A percentile compares a stretch with the other conserved stretches of the same genome.
Evolutionary conservation across 2,329 filamentous ascomycete genomes (phyloP).

Genomic region (Aspergillus thermomutatus): DNA sequence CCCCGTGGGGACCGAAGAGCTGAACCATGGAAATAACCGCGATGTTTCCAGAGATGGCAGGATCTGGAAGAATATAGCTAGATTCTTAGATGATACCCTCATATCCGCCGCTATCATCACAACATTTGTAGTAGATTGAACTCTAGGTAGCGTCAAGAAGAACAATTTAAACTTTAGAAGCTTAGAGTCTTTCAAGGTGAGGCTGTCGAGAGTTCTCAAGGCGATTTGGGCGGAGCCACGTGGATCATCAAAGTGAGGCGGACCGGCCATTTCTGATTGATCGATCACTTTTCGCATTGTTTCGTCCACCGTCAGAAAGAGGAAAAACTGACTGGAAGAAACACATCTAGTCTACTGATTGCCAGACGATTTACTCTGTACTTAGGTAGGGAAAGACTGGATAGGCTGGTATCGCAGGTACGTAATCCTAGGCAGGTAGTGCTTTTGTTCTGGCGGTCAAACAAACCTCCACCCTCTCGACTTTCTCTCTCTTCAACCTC

Average conservation of each 20-base stretch:
- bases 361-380: background rate
- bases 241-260: conserved; percentile 29
- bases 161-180: background rate
- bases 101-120: background rate
- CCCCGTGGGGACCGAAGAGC: background rate
- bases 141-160: too few relatives aligned
- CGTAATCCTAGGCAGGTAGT: conserved; percentile 4
- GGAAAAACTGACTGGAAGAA: background rate
- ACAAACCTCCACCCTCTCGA: background rate
- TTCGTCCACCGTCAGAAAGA: background rate
- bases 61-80: background rate
- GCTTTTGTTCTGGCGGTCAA: conserved; percentile 14
- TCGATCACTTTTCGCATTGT: background rate
- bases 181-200: background rate
- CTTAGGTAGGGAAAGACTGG: background rate
- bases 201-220: background rate
- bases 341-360: background rate
- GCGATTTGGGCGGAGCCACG: conserved; percentile 24
- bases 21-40: background rate
- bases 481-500: background rate
- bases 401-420: conserved; percentile 9
- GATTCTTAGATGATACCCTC: background rate
- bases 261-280: background rate
- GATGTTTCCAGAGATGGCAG: background rate
- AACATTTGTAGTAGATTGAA: background rate